Conservation (phyloP, 148 eudicot genomes). For the Rhododendron henanense region DNA sequence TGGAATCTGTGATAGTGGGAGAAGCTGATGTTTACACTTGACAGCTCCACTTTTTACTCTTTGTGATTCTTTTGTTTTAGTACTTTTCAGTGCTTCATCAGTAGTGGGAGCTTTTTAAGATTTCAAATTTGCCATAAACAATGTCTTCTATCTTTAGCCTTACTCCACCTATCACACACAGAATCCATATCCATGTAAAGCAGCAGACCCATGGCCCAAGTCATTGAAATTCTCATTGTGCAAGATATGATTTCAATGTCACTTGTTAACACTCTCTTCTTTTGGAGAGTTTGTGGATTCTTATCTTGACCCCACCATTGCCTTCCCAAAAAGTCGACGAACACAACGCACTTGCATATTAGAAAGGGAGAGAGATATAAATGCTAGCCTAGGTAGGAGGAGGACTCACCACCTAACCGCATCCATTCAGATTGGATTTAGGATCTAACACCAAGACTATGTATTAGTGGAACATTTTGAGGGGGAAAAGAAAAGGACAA, state of each 20-base stretch:
- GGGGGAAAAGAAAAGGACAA: not conserved
- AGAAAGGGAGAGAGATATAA: not conserved
- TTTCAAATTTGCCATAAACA: constrained; percentile 26
- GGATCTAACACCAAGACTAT: not conserved
- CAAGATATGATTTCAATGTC: constrained; percentile 15
- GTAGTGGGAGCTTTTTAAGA: constrained; percentile 19
- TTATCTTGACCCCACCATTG: constrained; percentile 16
- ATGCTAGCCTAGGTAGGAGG: not conserved
- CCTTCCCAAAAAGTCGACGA: constrained; percentile 2
- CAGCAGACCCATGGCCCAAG: constrained; percentile 15
- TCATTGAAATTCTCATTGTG: constrained; percentile 27
- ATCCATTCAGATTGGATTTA: not conserved
- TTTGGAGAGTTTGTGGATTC: constrained; percentile 16
- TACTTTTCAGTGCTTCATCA: constrained; percentile 6
- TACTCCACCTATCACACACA: constrained; percentile 28
- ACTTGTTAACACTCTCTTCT: constrained; percentile 9
- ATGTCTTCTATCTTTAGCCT: constrained; percentile 21
- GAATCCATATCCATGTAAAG: constrained; percentile 13
- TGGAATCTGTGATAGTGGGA: constrained; percentile 22
- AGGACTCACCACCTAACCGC: not conserved
- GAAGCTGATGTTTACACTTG: constrained; percentile 27
- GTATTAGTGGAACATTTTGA: not conserved
- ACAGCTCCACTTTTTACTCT: constrained; percentile 5
- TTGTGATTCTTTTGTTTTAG: not conserved
- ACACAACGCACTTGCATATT: too few relatives aligned